Conservation (phyloP, 2,329 filamentous ascomycete genomes). For the Trichoderma citrinoviride region DNA sequence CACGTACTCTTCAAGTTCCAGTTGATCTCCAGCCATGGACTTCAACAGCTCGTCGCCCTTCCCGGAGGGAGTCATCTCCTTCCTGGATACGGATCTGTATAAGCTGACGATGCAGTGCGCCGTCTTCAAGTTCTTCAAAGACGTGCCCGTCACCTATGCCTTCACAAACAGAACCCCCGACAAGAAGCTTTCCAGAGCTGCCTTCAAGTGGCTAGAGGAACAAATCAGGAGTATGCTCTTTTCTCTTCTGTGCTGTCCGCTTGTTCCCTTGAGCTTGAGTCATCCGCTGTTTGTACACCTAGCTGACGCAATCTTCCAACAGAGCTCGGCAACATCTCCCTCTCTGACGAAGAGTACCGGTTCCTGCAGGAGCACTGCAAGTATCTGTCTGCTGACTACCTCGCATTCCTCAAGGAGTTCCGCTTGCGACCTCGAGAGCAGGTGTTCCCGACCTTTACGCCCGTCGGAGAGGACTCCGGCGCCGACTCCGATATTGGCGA, state of each 20-base stretch:
- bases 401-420: constrained; percentile 79
- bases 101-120: constrained; percentile 99
- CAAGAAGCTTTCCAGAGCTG: constrained; percentile 81
- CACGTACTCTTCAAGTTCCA: no score
- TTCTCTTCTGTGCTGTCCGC: not conserved
- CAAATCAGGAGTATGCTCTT: constrained; percentile 72
- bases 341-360: constrained; percentile 74
- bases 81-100: constrained; percentile 83
- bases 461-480: constrained; percentile 55
- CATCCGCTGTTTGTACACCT: not conserved
- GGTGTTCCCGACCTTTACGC: constrained; percentile 65
- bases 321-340: constrained; percentile 79
- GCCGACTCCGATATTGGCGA: constrained; percentile 68
- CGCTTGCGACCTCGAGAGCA: constrained; percentile 78
- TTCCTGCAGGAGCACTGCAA: constrained; percentile 77
- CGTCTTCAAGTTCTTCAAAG: constrained; percentile 85
- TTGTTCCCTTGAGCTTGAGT: not conserved
- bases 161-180: constrained; percentile 95
- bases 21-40: constrained; percentile 46
- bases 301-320: constrained; percentile 29
- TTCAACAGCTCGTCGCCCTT: constrained; percentile 65
- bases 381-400: constrained; percentile 75
- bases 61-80: constrained; percentile 76
- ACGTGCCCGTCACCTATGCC: constrained; percentile 79
- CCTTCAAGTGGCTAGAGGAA: constrained; percentile 78